Base-by-base conservation (phyloP, 495 filamentous ascomycete species). In the Xylona heveae region DNA sequence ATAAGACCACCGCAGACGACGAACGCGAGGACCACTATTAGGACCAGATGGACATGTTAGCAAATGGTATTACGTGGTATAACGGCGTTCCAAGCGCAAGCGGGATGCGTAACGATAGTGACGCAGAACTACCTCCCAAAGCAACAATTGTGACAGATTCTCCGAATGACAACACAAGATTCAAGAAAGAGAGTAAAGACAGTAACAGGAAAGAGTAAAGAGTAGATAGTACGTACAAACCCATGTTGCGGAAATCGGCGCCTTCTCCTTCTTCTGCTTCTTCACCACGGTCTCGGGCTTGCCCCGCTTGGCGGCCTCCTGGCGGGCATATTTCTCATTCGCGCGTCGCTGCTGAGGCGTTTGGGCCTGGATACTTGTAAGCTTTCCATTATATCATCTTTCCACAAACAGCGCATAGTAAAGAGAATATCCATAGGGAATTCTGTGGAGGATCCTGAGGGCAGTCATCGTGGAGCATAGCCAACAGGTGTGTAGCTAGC, bases 351-450 rank as follows among this genome's bases (percentile, higher is more conserved):
- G 90, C 51, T 83, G 69, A 19, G 81, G 84, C 38, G 88, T 97
- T 74, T 97, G 88, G 18, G 77, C 76, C 84, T 97, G 42, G 37
- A n/a, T n/a, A n/a, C n/a, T n/a, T n/a, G n/a, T n/a, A n/a, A n/a
- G 10, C 21, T 24, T 25, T 20, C 20, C 33, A 27, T 35, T 6
- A 28, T 28, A n/a, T n/a, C n/a, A n/a, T n/a, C n/a, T n/a, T n/a
- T n/a, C 12, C 7, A 12, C 12, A 12, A 12, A 12, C 8, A 12
- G 12, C 12, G 7, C 7, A 7, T 12, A 25, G 23, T n/a, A n/a
- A n/a, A n/a, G n/a, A n/a, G n/a, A n/a, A n/a, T n/a, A n/a, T n/a
- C n/a, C n/a, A n/a, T n/a, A n/a, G n/a, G n/a, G n/a, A n/a, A n/a
- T n/a, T n/a, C n/a, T n/a, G n/a, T n/a, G n/a, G n/a, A n/a, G n/a